These are phyloP conservation scores for Polyporus arcularius DNA, from an alignment of 768 basidiomycete genomes.

Conservation along the genomic window DNA sequence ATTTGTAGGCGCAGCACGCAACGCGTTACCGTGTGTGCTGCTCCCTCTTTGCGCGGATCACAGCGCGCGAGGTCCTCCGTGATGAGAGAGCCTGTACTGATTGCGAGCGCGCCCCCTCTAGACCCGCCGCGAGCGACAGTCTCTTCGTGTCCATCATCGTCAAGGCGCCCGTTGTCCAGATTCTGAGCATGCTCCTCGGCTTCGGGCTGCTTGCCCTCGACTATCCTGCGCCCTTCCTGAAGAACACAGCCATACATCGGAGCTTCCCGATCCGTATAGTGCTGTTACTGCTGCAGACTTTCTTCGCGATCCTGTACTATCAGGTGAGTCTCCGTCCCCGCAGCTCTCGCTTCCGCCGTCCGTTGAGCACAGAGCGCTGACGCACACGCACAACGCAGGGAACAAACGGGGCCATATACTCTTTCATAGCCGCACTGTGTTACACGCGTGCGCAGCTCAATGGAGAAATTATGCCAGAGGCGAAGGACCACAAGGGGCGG, in stretches of 20 bases:
- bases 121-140: slow-evolving; percentile 58
- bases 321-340: slow-evolving; percentile 51
- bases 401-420: slow-evolving; percentile 81
- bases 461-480: slow-evolving; percentile 70
- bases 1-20: not conserved
- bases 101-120: slow-evolving; percentile 27
- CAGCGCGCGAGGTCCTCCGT: not conserved
- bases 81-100: not conserved
- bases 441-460: slow-evolving; percentile 66
- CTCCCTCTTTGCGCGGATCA: not conserved
- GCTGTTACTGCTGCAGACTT: slow-evolving; percentile 62
- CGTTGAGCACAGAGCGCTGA: no score
- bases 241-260: slow-evolving; percentile 59
- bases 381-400: slow-evolving; percentile 48
- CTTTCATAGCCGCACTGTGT: slow-evolving; percentile 66
- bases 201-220: slow-evolving; percentile 67
- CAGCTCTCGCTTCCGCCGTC: not conserved
- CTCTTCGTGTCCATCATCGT: slow-evolving; percentile 78
- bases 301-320: slow-evolving; percentile 69
- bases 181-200: slow-evolving; percentile 62
- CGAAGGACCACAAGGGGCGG: slow-evolving; percentile 62
- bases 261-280: slow-evolving; percentile 65
- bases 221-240: slow-evolving; percentile 63
- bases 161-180: slow-evolving; percentile 74
- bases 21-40: not conserved